A percentile compares a stretch with the other conserved stretches of the same genome.
Evolutionary conservation across 2,329 filamentous ascomycete species (phyloP).

Genomic region (Sclerotinia sclerotiorum): DNA sequence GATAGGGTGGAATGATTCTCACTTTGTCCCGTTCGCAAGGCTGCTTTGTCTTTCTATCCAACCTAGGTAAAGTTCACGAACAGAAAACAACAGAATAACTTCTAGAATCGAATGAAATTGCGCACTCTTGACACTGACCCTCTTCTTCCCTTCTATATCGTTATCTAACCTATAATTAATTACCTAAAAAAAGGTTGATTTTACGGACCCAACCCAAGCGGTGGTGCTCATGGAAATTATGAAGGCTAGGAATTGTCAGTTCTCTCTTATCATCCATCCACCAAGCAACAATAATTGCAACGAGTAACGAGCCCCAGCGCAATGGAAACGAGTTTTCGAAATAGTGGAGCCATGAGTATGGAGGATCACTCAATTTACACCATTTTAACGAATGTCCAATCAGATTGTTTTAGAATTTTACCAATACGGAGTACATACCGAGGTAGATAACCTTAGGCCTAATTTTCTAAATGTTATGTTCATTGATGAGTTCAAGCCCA

Average conservation of each 20-base stretch:
- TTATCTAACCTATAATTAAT: background rate
- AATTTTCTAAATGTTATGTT: background rate
- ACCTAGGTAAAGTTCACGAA: background rate
- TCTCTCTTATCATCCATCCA: background rate
- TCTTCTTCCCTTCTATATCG: background rate
- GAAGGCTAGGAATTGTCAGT: background rate
- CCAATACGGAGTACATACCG: background rate
- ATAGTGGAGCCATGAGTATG: background rate
- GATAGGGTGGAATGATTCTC: background rate
- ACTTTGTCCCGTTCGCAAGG: background rate
- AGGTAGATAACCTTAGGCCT: background rate
- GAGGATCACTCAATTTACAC: background rate
- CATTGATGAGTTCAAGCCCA: background rate
- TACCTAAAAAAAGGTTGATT: background rate
- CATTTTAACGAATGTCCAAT: background rate
- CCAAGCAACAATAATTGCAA: background rate
- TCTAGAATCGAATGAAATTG: conserved; percentile 4
- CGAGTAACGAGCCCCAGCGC: background rate
- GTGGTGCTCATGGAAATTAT: background rate
- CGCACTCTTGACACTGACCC: background rate
- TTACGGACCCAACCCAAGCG: background rate
- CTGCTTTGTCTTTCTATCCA: background rate
- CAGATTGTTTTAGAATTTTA: background rate
- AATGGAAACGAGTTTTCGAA: conserved; percentile 1
- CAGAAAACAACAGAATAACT: no score